Base-by-base conservation (phyloP, 1,284 basidiomycete genomes). In the Entoloma clypeatum region DNA sequence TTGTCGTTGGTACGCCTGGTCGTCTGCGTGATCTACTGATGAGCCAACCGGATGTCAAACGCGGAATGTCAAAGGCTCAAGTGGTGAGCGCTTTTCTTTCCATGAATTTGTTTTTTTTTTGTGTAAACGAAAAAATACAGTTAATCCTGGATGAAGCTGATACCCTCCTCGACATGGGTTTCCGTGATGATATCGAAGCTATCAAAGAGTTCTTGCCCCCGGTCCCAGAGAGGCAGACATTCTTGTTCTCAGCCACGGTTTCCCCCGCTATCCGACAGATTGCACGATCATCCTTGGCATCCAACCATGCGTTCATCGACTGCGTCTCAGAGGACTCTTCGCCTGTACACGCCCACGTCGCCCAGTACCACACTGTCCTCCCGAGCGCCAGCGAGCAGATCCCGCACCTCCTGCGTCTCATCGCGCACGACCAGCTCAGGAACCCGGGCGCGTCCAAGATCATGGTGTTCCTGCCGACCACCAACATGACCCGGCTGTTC, bases 91-190 rank as follows among this genome's bases (percentile, higher is more conserved):
- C 16, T 36, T 32, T 39, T 37, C 36, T 8, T 22, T 13, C 26
- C 26, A 30, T 27, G 7, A 9, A 22, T 18, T 27, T 9, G 23
- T 32, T 31, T 39, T 27, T 31, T 11, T 11, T 16, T 29, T 10
- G 19, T 14, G n/a, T n/a, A n/a, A 35, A 19, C 41, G 52, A 47
- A 52, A 38, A 34, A 18, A n/a, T 41, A 10, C 36, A 91, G 81
- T 74, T 98, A 43, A 74, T 98, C 46, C 72, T 99, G 39, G 95
- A 99, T 58, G 95, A 98, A 65, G 93, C 93, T 7, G 96, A 99
- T 62, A 95, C 91, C 0, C 74, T 98, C 9, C 74, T 99, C 29
- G 93, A 97, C 51, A 91, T 97, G 86, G 95, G 95, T 51, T 99
- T 99, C 80, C 79, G 87, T 7, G 79, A 87, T 32, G 93, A 96